Evolutionary conservation across 1,139 yeast species (phyloP).

Genomic region (Magnusiomyces sp.): DNA sequence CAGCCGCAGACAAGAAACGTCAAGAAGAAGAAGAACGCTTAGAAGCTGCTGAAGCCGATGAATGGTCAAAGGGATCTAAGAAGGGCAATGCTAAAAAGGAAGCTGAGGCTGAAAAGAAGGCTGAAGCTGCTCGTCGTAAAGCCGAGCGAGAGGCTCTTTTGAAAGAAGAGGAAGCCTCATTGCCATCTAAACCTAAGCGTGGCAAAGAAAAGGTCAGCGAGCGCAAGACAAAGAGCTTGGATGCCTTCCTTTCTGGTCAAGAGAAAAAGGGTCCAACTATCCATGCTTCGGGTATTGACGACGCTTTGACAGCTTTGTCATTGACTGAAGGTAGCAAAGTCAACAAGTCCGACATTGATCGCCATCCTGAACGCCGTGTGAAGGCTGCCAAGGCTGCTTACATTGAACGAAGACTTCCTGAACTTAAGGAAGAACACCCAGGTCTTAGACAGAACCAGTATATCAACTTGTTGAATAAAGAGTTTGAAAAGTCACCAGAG

Average conservation of each 20-base stretch:
- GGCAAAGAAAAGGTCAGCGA: conserved; percentile 67
- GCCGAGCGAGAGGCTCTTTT: conserved; percentile 37
- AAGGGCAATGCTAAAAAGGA: conserved; percentile 64
- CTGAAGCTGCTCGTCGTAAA: conserved; percentile 35
- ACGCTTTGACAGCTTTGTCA: conserved; percentile 69
- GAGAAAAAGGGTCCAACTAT: conserved; percentile 36
- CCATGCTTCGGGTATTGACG: conserved; percentile 68
- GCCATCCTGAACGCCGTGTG: conserved; percentile 84
- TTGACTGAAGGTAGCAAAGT: conserved; percentile 29
- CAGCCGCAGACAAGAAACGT: conserved; percentile 52
- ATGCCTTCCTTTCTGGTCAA: conserved; percentile 33
- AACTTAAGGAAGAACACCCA: conserved; percentile 64
- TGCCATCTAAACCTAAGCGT: conserved; percentile 55
- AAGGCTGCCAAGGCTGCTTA: conserved; percentile 71
- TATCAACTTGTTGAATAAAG: conserved; percentile 66
- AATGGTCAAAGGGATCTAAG: conserved; percentile 70
- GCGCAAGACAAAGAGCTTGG: conserved; percentile 55
- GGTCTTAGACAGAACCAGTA: conserved; percentile 75
- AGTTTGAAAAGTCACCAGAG: conserved; percentile 71
- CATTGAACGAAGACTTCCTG: conserved; percentile 67
- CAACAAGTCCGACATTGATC: conserved; percentile 53
- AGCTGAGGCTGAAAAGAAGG: conserved; percentile 36
- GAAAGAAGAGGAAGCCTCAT: conserved; percentile 57
- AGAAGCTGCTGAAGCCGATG: conserved; percentile 50
- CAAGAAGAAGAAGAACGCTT: conserved; percentile 42